Conservation (phyloP, 2,329 filamentous ascomycete species). For the Lecanoromycetidae sp. region DNA sequence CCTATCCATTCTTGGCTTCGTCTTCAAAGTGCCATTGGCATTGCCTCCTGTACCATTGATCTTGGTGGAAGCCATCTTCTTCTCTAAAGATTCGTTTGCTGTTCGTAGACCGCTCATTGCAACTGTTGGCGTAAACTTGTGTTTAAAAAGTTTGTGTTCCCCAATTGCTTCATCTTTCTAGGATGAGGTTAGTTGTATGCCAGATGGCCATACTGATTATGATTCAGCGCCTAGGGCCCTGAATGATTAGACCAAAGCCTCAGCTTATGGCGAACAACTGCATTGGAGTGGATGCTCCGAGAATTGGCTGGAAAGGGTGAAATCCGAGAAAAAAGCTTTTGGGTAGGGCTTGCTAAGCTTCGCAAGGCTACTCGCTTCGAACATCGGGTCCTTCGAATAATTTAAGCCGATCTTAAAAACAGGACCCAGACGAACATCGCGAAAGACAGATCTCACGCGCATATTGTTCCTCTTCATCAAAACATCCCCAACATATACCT, state of each 20-base stretch:
- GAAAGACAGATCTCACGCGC: constrained; percentile 5
- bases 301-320: neutral
- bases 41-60: neutral
- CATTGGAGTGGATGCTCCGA: no score
- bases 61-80: constrained; percentile 1
- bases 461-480: neutral
- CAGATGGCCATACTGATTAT: no score
- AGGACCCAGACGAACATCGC: neutral
- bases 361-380: no score
- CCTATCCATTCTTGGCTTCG: constrained; percentile 19
- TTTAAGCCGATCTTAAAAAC: neutral
- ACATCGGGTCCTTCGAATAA: neutral
- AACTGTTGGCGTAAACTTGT: no score
- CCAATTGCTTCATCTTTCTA: neutral
- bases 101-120: neutral
- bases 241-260: no score
- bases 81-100: neutral
- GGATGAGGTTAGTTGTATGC: no score
- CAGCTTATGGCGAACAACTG: no score
- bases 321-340: neutral
- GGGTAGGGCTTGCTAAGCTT: neutral
- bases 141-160: neutral
- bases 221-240: no score
- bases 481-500: neutral
- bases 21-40: constrained; percentile 9